Evolutionary conservation across 257 asterid genomes (phyloP).

Genomic region (Nicotiana obtusifolia): DNA sequence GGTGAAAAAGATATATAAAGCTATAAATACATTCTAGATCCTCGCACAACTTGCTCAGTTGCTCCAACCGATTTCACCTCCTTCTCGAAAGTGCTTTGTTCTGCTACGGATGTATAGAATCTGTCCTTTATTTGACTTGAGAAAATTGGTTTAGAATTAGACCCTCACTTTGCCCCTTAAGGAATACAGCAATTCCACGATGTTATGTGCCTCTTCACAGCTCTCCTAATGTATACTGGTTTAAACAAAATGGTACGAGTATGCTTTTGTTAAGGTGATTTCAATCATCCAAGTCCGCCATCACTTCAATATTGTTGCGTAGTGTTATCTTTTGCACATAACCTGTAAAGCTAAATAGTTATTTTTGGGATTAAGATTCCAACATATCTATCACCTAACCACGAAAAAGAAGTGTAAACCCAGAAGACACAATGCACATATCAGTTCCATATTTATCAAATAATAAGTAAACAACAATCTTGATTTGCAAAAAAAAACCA

Average conservation of each 20-base stretch:
- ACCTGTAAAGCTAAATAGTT: constrained; percentile 45
- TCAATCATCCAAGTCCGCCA: constrained; percentile 83
- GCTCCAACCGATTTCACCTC: not conserved
- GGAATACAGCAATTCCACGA: not conserved
- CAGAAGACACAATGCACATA: not conserved
- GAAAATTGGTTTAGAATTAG: not conserved
- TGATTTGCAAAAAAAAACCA: not conserved
- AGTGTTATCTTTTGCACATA: constrained; percentile 88
- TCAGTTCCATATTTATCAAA: not conserved
- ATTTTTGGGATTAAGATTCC: not conserved
- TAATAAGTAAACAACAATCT: not conserved
- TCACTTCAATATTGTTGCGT: constrained; percentile 64
- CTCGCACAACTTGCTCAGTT: constrained; percentile 3
- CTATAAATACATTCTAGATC: constrained; percentile 34
- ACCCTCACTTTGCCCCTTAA: not conserved
- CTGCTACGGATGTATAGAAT: constrained; percentile 5
- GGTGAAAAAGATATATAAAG: constrained; percentile 12
- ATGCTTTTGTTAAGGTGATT: constrained; percentile 40
- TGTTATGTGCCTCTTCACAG: not conserved
- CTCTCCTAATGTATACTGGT: not conserved
- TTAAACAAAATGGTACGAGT: not conserved
- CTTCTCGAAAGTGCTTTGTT: not conserved
- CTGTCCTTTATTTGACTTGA: not conserved
- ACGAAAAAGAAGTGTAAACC: not conserved
- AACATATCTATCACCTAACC: not conserved